These are phyloP conservation scores for Gleditsia sinensis DNA, from an alignment of 306 rosid genomes.

Conservation along the genomic window DNA sequence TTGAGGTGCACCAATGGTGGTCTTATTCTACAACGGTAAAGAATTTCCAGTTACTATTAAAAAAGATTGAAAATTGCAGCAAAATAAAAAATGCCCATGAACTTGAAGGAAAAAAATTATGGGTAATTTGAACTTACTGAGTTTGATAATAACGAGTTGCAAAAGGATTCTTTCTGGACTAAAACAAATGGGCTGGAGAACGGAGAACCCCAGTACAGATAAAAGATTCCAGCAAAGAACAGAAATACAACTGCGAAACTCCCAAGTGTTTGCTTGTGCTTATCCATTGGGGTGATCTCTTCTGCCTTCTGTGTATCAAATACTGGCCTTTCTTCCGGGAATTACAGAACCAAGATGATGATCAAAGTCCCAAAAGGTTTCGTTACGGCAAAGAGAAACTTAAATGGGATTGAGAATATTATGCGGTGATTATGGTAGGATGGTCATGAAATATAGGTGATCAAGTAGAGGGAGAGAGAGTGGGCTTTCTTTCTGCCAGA, in stretches of 20 bases:
- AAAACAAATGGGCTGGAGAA: constrained; percentile 21
- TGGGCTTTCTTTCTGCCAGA: neutral
- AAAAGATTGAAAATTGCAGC: neutral
- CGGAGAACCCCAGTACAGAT: constrained; percentile 47
- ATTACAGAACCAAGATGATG: neutral
- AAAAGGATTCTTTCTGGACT: neutral
- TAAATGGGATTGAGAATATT: neutral
- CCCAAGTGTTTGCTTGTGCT: constrained; percentile 22
- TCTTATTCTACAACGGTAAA: constrained; percentile 20
- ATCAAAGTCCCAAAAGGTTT: neutral
- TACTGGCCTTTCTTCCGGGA: no score
- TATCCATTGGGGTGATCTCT: constrained; percentile 32
- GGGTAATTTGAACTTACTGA: constrained; percentile 30
- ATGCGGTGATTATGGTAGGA: constrained; percentile 3
- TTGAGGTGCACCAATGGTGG: neutral
- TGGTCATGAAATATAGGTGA: constrained; percentile 5
- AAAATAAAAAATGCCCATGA: neutral
- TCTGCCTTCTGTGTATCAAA: neutral
- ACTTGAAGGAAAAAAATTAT: neutral
- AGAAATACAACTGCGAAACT: constrained; percentile 34
- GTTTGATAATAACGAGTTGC: neutral
- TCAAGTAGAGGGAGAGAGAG: neutral
- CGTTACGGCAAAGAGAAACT: neutral
- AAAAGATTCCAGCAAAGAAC: constrained; percentile 40
- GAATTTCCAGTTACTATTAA: no score